Evolutionary conservation across 345 rosid species (phyloP).

Genomic region (Excoecaria agallocha): DNA sequence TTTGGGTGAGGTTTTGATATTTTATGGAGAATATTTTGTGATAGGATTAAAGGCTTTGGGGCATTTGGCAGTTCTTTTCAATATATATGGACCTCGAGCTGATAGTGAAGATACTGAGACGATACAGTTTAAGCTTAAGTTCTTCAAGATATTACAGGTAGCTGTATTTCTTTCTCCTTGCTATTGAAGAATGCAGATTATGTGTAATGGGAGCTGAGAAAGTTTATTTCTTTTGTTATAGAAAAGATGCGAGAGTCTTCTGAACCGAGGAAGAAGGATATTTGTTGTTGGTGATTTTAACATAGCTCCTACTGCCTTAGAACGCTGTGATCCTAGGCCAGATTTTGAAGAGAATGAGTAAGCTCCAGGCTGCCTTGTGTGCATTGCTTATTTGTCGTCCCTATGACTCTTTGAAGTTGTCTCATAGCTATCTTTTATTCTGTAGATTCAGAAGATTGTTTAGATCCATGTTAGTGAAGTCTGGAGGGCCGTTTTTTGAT

Average conservation of each 20-base stretch:
- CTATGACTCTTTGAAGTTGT: not conserved
- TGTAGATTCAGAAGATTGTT: conserved; percentile 84
- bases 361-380: conserved; percentile 21
- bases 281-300: conserved; percentile 88
- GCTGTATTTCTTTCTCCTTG: not conserved
- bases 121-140: conserved; percentile 69
- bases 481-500: conserved; percentile 73
- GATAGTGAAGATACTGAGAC: conserved; percentile 65
- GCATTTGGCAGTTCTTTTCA: conserved; percentile 64
- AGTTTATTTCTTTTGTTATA: conserved; percentile 37
- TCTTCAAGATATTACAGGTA: conserved; percentile 74
- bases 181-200: not conserved
- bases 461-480: conserved; percentile 66
- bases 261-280: conserved; percentile 57
- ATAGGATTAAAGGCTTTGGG: conserved; percentile 11
- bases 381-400: conserved; percentile 16
- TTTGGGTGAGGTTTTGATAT: conserved; percentile 16
- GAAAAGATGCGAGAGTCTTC: conserved; percentile 89
- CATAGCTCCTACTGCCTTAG: conserved; percentile 80
- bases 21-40: not conserved
- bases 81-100: conserved; percentile 93
- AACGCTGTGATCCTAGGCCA: conserved; percentile 81
- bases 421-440: conserved; percentile 7
- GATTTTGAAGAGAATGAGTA: conserved; percentile 87
- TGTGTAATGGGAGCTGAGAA: not conserved